Conservation (phyloP, 495 filamentous ascomycete species). For the Aspergillus taichungensis region DNA sequence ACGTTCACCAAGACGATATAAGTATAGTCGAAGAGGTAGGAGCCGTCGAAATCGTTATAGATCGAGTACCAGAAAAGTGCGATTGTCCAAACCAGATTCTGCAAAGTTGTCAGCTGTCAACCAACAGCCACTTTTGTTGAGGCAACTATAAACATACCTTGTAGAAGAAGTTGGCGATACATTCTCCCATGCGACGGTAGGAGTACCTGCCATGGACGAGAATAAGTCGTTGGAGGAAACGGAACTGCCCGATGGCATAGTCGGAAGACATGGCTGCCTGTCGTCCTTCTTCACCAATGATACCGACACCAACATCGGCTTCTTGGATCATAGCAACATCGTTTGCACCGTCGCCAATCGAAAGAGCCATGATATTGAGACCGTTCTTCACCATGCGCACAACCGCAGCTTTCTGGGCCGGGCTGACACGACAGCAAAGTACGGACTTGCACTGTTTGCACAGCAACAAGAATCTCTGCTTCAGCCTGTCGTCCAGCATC, state of each 20-base stretch:
- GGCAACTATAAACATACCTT: slow-evolving; percentile 46
- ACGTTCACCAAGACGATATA: slow-evolving; percentile 96
- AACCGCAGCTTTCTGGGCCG: slow-evolving; percentile 95
- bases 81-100: slow-evolving; percentile 98
- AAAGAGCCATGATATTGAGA: slow-evolving; percentile 93
- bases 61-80: slow-evolving; percentile 97
- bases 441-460: slow-evolving; percentile 98
- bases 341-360: slow-evolving; percentile 95
- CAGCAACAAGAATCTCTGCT: slow-evolving; percentile 86
- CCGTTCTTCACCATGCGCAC: slow-evolving; percentile 91
- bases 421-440: slow-evolving; percentile 95
- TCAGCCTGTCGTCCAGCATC: slow-evolving; percentile 71
- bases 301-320: slow-evolving; percentile 95
- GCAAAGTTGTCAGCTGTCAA: not conserved
- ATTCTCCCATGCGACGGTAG: slow-evolving; percentile 85
- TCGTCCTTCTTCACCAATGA: slow-evolving; percentile 93
- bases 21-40: slow-evolving; percentile 95
- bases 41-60: slow-evolving; percentile 89
- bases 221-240: slow-evolving; percentile 82
- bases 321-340: slow-evolving; percentile 99
- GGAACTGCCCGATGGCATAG: slow-evolving; percentile 97
- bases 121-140: slow-evolving; percentile 6
- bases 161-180: slow-evolving; percentile 99
- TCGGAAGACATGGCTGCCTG: slow-evolving; percentile 99
- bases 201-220: slow-evolving; percentile 97